A percentile compares a stretch with the other conserved stretches of the same genome.
These are phyloP conservation scores for Peniophora sp. DNA, from an alignment of 1,284 basidiomycete genomes.

Conservation along the genomic window DNA sequence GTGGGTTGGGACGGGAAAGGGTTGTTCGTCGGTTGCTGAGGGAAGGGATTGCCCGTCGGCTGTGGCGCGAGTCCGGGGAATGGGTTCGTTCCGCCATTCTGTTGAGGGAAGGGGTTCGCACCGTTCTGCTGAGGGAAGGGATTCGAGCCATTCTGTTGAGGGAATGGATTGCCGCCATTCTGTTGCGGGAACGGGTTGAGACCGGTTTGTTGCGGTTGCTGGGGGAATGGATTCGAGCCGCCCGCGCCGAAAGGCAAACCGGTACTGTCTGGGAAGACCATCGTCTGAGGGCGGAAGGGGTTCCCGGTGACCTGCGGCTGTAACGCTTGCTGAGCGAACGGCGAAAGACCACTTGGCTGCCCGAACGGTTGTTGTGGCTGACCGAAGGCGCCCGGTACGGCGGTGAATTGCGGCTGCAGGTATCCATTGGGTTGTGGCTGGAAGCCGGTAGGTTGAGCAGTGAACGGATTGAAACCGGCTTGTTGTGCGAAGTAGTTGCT, in stretches of 20 bases:
- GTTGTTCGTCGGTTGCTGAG: conserved; percentile 22
- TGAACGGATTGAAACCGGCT: conserved; percentile 73
- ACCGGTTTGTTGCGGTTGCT: conserved; percentile 42
- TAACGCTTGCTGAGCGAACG: conserved; percentile 38
- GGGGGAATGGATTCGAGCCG: conserved; percentile 11
- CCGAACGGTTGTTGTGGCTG: conserved; percentile 46
- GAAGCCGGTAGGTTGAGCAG: conserved; percentile 25
- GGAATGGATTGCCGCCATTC: conserved; percentile 28
- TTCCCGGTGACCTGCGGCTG: conserved; percentile 41
- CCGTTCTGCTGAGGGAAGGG: neutral
- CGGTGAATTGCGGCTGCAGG: conserved; percentile 26
- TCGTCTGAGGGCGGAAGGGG: conserved; percentile 37
- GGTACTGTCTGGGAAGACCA: conserved; percentile 50
- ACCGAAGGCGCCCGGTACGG: conserved; percentile 23
- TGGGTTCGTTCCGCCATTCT: conserved; percentile 19
- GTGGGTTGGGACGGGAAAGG: conserved; percentile 54
- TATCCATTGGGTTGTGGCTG: conserved; percentile 18
- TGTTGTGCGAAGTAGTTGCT: conserved; percentile 55
- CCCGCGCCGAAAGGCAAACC: neutral
- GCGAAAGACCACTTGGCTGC: conserved; percentile 31
- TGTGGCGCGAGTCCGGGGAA: conserved; percentile 14
- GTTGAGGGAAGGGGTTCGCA: neutral
- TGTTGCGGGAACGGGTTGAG: conserved; percentile 30
- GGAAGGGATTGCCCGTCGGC: conserved; percentile 13
- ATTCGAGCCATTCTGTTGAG: conserved; percentile 19